These are phyloP conservation scores for Ambrosiella beaveri DNA, from an alignment of 2,329 filamentous ascomycete species.

Conservation along the genomic window DNA sequence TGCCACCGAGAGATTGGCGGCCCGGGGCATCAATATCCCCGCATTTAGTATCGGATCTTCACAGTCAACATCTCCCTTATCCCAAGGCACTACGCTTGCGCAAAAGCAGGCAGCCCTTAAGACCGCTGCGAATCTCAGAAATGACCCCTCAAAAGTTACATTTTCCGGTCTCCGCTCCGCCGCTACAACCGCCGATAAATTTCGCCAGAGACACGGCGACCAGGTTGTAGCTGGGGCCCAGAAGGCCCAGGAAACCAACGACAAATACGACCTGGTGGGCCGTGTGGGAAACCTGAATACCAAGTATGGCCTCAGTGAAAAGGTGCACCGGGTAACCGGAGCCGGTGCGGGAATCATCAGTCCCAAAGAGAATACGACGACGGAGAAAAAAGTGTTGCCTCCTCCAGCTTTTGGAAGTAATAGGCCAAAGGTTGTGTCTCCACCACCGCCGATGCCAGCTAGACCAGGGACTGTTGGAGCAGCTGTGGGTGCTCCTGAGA, in stretches of 20 bases:
- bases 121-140: constrained; percentile 41
- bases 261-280: constrained; percentile 40
- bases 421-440: neutral
- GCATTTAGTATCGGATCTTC: constrained; percentile 45
- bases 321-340: constrained; percentile 9
- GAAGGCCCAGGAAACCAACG: constrained; percentile 38
- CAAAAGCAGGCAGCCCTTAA: constrained; percentile 47
- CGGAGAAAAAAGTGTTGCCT: neutral
- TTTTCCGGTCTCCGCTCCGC: constrained; percentile 39
- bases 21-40: constrained; percentile 63
- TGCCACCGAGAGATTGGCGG: constrained; percentile 34
- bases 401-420: neutral
- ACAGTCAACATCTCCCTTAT: constrained; percentile 6
- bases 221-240: constrained; percentile 44
- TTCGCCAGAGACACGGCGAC: constrained; percentile 52
- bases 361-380: neutral
- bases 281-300: constrained; percentile 18
- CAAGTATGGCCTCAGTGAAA: constrained; percentile 10
- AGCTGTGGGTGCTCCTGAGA: constrained; percentile 9
- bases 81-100: constrained; percentile 42
- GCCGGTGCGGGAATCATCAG: constrained; percentile 6
- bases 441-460: neutral
- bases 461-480: neutral
- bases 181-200: constrained; percentile 47
- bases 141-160: constrained; percentile 44